phyloP scores from a whole-genome alignment of 352 stramenopile genomes.

The Phytophthora litchii region DNA sequence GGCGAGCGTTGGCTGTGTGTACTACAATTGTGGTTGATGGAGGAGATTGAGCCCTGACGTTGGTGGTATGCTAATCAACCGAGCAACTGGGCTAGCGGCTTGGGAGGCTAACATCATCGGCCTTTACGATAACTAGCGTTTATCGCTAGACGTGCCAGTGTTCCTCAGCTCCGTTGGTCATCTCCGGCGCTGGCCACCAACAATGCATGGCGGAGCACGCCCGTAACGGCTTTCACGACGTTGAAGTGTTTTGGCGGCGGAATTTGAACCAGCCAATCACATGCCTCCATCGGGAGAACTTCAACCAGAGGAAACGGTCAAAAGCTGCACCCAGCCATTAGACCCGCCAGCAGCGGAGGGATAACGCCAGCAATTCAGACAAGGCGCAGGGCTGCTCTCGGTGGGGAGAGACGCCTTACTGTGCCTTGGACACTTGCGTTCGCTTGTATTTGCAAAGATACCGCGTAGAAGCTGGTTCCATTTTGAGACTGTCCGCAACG shows the following conservation, averaged over 20 bases:
- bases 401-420: not conserved
- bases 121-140: too few relatives aligned
- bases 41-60: constrained; percentile 3
- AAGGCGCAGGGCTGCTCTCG: constrained; percentile 1
- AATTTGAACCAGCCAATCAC: constrained; percentile 18
- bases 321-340: constrained; percentile 16
- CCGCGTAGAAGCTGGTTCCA: too few relatives aligned
- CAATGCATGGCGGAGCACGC: not conserved
- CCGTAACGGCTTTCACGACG: constrained; percentile 27
- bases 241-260: constrained; percentile 14
- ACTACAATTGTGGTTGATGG: not conserved
- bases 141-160: not conserved
- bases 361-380: constrained; percentile 2
- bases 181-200: constrained; percentile 16
- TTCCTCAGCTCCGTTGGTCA: constrained; percentile 24
- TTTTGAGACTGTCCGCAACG: not conserved
- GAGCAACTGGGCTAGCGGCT: not conserved
- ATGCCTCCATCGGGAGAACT: constrained; percentile 4
- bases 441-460: not conserved
- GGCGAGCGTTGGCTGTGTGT: not conserved
- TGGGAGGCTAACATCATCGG: too few relatives aligned
- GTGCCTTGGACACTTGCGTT: not conserved
- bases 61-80: not conserved
- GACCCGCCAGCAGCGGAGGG: not conserved
- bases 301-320: constrained; percentile 14